Base-by-base conservation (phyloP, 257 asterid genomes). In the Fraxinus excelsior region DNA sequence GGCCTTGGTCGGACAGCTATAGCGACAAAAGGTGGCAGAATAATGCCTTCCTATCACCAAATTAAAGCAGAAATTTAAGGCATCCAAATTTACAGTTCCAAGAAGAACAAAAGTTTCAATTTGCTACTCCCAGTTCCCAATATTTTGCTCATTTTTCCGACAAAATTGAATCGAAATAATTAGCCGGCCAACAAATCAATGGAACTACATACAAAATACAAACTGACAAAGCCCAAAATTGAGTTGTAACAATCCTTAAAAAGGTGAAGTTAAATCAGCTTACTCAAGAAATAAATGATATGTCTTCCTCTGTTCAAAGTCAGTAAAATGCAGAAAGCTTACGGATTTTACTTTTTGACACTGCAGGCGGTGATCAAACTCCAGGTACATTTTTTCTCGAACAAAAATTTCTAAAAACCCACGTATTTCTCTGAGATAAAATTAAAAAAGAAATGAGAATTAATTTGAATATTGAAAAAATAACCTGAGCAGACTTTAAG, bases 1-100 rank as follows among this genome's bases (percentile, higher is more conserved):
- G 99, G 99, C 87, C 99, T 89, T 29, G 99, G 99, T 26, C 99
- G 92, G 75, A 96, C 76, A 67, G 99, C 97, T 62, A 96, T 64
- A 67, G 97, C 97, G 82, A 96, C 99, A 79, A 96, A 96, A 29
- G 99, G 99, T 32, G 99, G 99, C 73, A 93, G 60, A 71, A 96
- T 89, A 67, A 96, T 94, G 19, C 97, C 98, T 88, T 96, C 99
- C 99, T 96, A 88, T 74, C 76, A 82, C 70, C 68, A 67, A 25
- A 72, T 67, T 56, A 58, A 60, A 76, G 75, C 65, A 42, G 31
- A 51, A 67, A 31, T 25, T 21, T 7, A 78, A 68, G 19, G 38
- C 66, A 67, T 18, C 34, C 5, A 71, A 49, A 69, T 71, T 28
- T 13, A 75, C 67, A 14, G 44, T 58, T n/a, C 40, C 26, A 76